These are phyloP conservation scores for Boletus huronensis DNA, from an alignment of 768 basidiomycete genomes.

Conservation along the genomic window DNA sequence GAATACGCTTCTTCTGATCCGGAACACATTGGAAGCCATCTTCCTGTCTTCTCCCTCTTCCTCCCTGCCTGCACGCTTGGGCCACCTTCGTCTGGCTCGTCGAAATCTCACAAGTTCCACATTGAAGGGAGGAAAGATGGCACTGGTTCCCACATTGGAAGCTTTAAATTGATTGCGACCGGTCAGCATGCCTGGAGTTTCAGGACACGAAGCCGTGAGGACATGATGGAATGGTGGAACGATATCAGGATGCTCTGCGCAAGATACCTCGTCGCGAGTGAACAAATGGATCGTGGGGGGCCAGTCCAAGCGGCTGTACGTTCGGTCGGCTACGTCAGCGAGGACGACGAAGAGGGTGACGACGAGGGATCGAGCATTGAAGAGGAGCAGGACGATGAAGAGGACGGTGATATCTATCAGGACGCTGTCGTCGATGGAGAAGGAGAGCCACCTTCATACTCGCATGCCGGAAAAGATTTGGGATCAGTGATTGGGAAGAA, in stretches of 20 bases:
- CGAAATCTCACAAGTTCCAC: slow-evolving; percentile 91
- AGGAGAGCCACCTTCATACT: slow-evolving; percentile 59
- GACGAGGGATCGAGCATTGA: slow-evolving; percentile 59
- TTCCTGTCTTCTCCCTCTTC: slow-evolving; percentile 84
- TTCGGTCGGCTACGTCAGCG: slow-evolving; percentile 82
- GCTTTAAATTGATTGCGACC: slow-evolving; percentile 39
- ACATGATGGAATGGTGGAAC: slow-evolving; percentile 99
- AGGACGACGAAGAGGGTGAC: slow-evolving; percentile 57
- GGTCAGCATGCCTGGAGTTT: slow-evolving; percentile 82
- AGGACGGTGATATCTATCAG: slow-evolving; percentile 48
- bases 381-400: slow-evolving; percentile 43
- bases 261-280: slow-evolving; percentile 89
- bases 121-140: slow-evolving; percentile 91
- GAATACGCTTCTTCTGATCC: slow-evolving; percentile 83
- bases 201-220: slow-evolving; percentile 83
- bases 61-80: slow-evolving; percentile 94
- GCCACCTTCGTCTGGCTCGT: slow-evolving; percentile 68
- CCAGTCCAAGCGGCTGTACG: slow-evolving; percentile 92
- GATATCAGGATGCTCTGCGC: slow-evolving; percentile 93
- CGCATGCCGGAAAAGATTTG: slow-evolving; percentile 41
- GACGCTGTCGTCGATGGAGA: slow-evolving; percentile 39
- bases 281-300: slow-evolving; percentile 88
- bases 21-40: slow-evolving; percentile 40
- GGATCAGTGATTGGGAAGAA: slow-evolving; percentile 45
- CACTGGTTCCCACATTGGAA: slow-evolving; percentile 56